Evolutionary conservation across 202 grass and related monocot species (phyloP).

Genomic region (Saccharum hybrid): DNA sequence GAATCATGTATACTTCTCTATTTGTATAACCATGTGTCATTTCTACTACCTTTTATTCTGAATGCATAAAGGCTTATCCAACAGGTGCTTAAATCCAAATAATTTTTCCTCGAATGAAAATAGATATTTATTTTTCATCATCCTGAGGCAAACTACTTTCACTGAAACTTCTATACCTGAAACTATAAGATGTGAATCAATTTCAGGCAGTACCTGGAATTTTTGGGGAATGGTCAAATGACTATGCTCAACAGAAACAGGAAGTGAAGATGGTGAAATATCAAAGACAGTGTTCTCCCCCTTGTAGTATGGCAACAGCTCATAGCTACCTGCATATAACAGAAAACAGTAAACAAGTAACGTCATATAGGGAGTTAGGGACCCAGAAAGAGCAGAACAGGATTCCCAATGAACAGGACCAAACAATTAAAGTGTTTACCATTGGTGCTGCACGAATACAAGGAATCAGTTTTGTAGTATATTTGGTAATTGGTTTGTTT

Average conservation of each 20-base stretch:
- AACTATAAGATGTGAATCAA: slow-evolving; percentile 39
- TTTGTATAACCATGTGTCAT: slow-evolving; percentile 28
- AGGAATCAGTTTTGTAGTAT: slow-evolving; percentile 1
- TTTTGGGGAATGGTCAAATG: slow-evolving; percentile 74
- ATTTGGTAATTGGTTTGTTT: slow-evolving; percentile 1
- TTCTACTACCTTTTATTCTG: slow-evolving; percentile 20
- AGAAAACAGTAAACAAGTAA: slow-evolving; percentile 25
- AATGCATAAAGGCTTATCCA: slow-evolving; percentile 35
- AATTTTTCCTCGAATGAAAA: slow-evolving; percentile 12
- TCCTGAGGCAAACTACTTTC: slow-evolving; percentile 21
- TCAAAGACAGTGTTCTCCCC: slow-evolving; percentile 95
- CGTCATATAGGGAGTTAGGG: background rate
- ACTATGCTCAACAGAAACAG: slow-evolving; percentile 72
- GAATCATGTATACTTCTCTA: background rate
- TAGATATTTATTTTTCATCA: slow-evolving; percentile 8
- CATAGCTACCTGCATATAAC: slow-evolving; percentile 69
- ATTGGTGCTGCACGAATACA: slow-evolving; percentile 16
- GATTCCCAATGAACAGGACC: slow-evolving; percentile 8
- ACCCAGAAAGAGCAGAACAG: slow-evolving; percentile 32
- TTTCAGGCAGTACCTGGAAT: slow-evolving; percentile 75
- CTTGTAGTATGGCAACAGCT: slow-evolving; percentile 95
- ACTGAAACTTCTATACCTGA: slow-evolving; percentile 20
- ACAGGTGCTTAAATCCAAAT: slow-evolving; percentile 18
- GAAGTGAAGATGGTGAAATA: slow-evolving; percentile 80
- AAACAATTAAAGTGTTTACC: slow-evolving; percentile 30